These are phyloP conservation scores for Umbelopsis isabellina DNA, from an alignment of 192 early-diverging fungal species.

Conservation along the genomic window DNA sequence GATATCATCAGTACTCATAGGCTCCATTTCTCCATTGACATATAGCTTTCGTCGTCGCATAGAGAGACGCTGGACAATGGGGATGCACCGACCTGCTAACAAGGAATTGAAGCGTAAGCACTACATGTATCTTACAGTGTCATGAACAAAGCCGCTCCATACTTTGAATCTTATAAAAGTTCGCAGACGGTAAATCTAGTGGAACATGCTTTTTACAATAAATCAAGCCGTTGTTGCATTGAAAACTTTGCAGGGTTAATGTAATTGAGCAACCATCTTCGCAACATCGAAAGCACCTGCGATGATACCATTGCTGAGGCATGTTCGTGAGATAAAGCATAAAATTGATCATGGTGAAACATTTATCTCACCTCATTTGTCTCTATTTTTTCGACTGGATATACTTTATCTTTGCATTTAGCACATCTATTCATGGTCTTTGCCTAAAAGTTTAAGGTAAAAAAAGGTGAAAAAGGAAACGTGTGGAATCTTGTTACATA, in stretches of 20 bases:
- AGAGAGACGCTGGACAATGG: too few species aligned
- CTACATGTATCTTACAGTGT: background rate
- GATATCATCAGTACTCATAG: background rate
- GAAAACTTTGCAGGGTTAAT: slow-evolving; percentile 9
- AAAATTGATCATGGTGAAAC: background rate
- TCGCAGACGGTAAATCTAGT: background rate
- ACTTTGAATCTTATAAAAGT: background rate
- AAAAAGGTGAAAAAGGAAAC: background rate
- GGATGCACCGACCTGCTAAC: too few species aligned
- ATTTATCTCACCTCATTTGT: slow-evolving; percentile 8
- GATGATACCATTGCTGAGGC: slow-evolving; percentile 9
- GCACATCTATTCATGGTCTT: slow-evolving; percentile 8
- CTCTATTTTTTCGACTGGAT: slow-evolving; percentile 14
- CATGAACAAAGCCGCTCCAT: background rate
- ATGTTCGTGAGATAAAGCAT: too few species aligned
- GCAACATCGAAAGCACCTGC: background rate
- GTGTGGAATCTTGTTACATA: background rate
- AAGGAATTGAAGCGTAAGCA: too few species aligned
- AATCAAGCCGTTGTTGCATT: background rate
- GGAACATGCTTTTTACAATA: slow-evolving; percentile 17
- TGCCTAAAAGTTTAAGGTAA: background rate
- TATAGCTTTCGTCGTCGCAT: too few species aligned
- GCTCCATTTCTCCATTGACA: too few species aligned
- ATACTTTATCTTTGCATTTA: slow-evolving; percentile 1
- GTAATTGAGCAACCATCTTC: background rate